phyloP scores from a whole-genome alignment of 192 early-diverging fungal species.

The Chytriomyces hyalinus region DNA sequence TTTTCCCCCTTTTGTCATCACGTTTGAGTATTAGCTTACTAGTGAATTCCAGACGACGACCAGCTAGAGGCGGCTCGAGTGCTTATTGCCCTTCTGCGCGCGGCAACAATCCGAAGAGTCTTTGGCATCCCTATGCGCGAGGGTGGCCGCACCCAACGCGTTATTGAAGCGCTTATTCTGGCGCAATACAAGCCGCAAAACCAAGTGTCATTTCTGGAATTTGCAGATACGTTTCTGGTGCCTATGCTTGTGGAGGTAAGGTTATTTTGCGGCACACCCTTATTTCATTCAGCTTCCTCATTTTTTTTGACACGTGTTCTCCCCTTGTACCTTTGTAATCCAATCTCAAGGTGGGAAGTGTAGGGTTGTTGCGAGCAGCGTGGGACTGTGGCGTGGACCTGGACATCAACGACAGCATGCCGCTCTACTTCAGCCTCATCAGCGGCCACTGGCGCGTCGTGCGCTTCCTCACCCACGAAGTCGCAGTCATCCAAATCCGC shows the following conservation, averaged over 20 bases:
- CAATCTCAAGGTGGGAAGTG: background rate
- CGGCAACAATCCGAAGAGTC: conserved; percentile 18
- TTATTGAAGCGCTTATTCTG: conserved; percentile 19
- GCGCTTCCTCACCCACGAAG: conserved; percentile 26
- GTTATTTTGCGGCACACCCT: no score
- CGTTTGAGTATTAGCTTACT: no score
- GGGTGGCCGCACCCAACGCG: conserved; percentile 10
- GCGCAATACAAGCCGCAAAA: conserved; percentile 4
- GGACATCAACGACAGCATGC: conserved; percentile 14
- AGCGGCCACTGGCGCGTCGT: conserved; percentile 31
- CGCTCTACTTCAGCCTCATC: conserved; percentile 8
- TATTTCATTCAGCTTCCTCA: no score
- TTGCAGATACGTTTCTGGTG: conserved; percentile 16
- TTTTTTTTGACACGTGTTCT: no score
- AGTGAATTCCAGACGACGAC: background rate
- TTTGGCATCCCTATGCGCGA: conserved; percentile 29
- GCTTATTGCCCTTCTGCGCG: background rate
- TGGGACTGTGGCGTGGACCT: conserved; percentile 30
- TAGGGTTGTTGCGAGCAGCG: conserved; percentile 15
- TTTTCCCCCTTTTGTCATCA: no score
- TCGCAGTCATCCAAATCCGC: conserved; percentile 12
- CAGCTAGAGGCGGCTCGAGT: background rate
- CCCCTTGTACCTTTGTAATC: no score
- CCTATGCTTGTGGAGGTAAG: conserved; percentile 18
- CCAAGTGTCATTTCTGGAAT: conserved; percentile 25